Evolutionary conservation across 768 basidiomycete genomes (phyloP).

Genomic region (Lentinula sp.): DNA sequence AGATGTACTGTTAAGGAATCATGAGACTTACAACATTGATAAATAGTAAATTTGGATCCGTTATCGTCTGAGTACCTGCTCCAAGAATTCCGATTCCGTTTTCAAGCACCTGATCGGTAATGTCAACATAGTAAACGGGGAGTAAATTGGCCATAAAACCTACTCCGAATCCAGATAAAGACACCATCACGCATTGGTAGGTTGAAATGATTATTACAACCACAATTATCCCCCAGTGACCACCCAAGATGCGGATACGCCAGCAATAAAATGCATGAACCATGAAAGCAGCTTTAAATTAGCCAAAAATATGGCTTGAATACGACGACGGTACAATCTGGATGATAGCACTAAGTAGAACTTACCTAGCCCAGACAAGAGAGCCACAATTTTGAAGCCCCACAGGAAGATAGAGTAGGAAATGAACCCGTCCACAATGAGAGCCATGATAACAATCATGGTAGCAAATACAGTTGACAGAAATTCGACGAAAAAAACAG

Average conservation of each 20-base stretch:
- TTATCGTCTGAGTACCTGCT: neutral
- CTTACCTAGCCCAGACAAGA: constrained; percentile 15
- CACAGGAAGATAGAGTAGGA: constrained; percentile 13
- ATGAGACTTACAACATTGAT: constrained; percentile 11
- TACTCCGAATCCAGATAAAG: constrained; percentile 7
- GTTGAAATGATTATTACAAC: constrained; percentile 9
- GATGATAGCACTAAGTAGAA: neutral
- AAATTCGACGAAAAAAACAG: constrained; percentile 11
- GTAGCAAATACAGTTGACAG: constrained; percentile 16
- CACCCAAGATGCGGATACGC: constrained; percentile 16
- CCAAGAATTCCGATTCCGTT: neutral
- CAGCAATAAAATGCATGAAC: constrained; percentile 14
- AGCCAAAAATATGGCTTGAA: neutral
- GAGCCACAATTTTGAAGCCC: constrained; percentile 11
- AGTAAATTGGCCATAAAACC: neutral
- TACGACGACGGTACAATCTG: neutral
- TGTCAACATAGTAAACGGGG: neutral
- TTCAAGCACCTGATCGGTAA: neutral
- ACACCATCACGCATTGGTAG: constrained; percentile 8
- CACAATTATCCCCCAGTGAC: neutral
- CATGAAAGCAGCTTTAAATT: constrained; percentile 7
- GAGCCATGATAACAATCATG: constrained; percentile 13
- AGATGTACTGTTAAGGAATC: neutral
- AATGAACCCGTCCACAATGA: constrained; percentile 14
- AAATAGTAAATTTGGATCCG: constrained; percentile 5